Percentiles rank a stretch among this genome's conserved stretches.
Evolutionary conservation across 345 rosid genomes (phyloP).

Genomic region (Salix viminalis): DNA sequence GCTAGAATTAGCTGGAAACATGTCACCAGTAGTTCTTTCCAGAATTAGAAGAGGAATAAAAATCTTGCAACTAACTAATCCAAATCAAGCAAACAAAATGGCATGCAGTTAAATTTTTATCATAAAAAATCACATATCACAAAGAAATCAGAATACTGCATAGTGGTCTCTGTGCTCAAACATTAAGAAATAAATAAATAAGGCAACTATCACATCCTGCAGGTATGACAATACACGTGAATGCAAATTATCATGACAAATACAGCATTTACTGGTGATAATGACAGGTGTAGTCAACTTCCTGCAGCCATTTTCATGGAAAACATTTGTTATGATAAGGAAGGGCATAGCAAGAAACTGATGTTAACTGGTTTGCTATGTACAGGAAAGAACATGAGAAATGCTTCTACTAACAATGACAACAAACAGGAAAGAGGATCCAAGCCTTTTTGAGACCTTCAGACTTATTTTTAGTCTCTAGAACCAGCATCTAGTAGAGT

Average conservation of each 20-base stretch:
- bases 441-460: background rate
- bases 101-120: background rate
- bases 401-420: too few relatives aligned
- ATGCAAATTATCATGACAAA: background rate
- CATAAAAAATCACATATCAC: background rate
- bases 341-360: background rate
- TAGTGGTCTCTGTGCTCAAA: background rate
- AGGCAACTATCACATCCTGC: background rate
- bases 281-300: background rate
- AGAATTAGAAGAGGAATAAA: background rate
- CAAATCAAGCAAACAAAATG: background rate
- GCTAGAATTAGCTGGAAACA: conserved; percentile 72
- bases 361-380: background rate
- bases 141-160: background rate
- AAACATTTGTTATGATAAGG: background rate
- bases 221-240: background rate
- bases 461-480: background rate
- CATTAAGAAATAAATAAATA: background rate
- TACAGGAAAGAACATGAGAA: background rate
- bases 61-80: background rate
- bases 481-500: background rate
- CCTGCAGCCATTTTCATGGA: background rate
- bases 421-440: background rate
- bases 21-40: conserved; percentile 17
- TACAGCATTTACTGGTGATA: background rate